Percentiles rank a stretch among this genome's conserved stretches.
phyloP scores from a whole-genome alignment of 768 basidiomycete species.

The Lactarius sanguifluus region DNA sequence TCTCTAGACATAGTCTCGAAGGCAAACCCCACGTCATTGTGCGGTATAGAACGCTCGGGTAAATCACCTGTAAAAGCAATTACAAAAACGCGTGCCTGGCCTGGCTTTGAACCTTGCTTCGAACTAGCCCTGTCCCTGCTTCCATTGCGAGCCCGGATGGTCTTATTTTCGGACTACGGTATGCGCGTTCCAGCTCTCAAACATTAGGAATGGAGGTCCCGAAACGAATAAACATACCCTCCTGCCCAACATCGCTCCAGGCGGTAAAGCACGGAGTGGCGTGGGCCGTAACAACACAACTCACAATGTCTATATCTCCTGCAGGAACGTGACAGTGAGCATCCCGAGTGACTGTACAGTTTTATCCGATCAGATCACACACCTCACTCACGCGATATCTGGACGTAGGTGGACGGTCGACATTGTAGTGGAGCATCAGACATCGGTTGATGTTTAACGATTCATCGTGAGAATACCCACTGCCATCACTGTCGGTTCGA shows the following conservation, averaged over 20 bases:
- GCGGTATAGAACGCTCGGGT: not conserved
- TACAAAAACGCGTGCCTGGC: not conserved
- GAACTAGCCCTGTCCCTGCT: not conserved
- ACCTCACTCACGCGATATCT: too few relatives aligned
- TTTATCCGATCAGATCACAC: not conserved
- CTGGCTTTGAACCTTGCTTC: not conserved
- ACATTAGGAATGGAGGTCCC: not conserved
- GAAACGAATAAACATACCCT: not conserved
- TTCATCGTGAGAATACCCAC: not conserved
- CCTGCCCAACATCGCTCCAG: not conserved
- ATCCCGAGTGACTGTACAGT: not conserved
- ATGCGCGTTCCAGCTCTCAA: not conserved
- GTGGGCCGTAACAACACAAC: not conserved
- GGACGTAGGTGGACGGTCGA: too few relatives aligned
- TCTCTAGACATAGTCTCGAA: conserved; percentile 10
- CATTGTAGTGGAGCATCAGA: too few relatives aligned
- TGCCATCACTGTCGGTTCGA: conserved; percentile 37
- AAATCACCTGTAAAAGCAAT: not conserved
- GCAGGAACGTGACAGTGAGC: not conserved
- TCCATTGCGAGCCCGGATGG: not conserved
- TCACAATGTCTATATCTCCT: not conserved
- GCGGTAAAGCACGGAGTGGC: not conserved
- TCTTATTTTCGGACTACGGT: conserved; percentile 1
- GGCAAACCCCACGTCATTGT: not conserved
- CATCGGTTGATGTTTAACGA: not conserved